phyloP scores from a whole-genome alignment of 192 early-diverging fungal species.

The Podila horticola region DNA sequence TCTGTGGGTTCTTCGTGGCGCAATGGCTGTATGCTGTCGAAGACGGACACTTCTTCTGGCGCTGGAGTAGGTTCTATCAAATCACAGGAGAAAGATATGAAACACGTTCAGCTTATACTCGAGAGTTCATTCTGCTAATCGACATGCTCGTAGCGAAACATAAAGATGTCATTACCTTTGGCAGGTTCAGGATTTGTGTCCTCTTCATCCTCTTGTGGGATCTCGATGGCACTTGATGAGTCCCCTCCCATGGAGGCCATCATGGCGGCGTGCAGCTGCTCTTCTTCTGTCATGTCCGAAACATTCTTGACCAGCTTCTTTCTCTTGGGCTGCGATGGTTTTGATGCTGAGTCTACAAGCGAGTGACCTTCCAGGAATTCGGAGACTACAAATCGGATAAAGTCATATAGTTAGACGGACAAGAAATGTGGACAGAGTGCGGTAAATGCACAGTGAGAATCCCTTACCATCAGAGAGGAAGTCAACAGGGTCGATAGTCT shows the following conservation, averaged over 20 bases:
- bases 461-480: conserved; percentile 75
- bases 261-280: conserved; percentile 87
- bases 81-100: not conserved
- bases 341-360: conserved; percentile 49
- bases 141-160: not conserved
- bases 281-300: conserved; percentile 87
- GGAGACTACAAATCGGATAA: conserved; percentile 47
- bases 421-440: not conserved
- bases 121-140: no score
- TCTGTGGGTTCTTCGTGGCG: conserved; percentile 60
- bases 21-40: conserved; percentile 57
- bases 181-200: conserved; percentile 3
- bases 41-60: conserved; percentile 26
- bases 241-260: conserved; percentile 70
- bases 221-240: conserved; percentile 25
- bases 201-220: conserved; percentile 11
- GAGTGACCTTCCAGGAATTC: conserved; percentile 68
- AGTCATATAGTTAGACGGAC: not conserved
- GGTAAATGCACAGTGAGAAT: not conserved
- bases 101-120: no score
- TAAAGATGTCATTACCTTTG: conserved; percentile 5
- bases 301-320: conserved; percentile 57
- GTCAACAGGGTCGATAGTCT: conserved; percentile 64
- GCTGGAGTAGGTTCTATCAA: not conserved
- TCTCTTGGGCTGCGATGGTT: conserved; percentile 40